Evolutionary conservation across 2,329 filamentous ascomycete genomes (phyloP).

Genomic region (Dissoconium aciculare): DNA sequence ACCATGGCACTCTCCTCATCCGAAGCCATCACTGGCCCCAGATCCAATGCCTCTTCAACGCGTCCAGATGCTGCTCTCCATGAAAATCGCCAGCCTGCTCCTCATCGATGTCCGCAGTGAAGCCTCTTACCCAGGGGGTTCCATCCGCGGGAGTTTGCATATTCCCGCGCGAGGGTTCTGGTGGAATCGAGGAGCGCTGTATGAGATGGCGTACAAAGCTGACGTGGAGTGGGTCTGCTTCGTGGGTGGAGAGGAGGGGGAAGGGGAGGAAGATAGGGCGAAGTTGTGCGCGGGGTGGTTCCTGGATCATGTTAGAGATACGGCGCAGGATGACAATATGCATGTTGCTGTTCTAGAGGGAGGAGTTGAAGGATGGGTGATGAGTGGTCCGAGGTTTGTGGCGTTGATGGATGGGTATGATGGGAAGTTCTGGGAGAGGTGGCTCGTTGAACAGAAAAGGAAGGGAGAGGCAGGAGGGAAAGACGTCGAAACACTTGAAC

Average conservation of each 20-base stretch:
- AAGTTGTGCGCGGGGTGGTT: conserved; percentile 26
- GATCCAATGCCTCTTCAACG: conserved; percentile 26
- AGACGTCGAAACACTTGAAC: not conserved
- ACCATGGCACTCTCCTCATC: conserved; percentile 31
- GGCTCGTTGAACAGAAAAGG: conserved; percentile 20
- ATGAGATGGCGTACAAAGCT: conserved; percentile 30
- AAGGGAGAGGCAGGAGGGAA: conserved; percentile 7
- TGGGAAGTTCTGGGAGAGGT: conserved; percentile 28
- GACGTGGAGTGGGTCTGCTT: conserved; percentile 34
- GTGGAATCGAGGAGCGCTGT: conserved; percentile 31
- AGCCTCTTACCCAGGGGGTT: conserved; percentile 34
- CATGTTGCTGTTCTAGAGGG: conserved; percentile 29
- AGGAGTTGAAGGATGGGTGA: conserved; percentile 33
- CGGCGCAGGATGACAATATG: conserved; percentile 25
- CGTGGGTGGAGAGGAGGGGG: conserved; percentile 28
- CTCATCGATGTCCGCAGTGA: conserved; percentile 32
- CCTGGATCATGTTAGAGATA: conserved; percentile 20
- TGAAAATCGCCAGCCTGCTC: conserved; percentile 26
- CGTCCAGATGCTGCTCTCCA: conserved; percentile 23
- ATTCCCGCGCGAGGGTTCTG: conserved; percentile 35
- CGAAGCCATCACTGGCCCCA: conserved; percentile 25
- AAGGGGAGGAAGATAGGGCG: conserved; percentile 14
- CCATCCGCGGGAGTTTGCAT: conserved; percentile 32
- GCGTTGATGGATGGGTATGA: conserved; percentile 28
- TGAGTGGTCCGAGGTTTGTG: conserved; percentile 25